These are phyloP conservation scores for Metschnikowia koreensis DNA, from an alignment of 805 yeast species.

Conservation along the genomic window DNA sequence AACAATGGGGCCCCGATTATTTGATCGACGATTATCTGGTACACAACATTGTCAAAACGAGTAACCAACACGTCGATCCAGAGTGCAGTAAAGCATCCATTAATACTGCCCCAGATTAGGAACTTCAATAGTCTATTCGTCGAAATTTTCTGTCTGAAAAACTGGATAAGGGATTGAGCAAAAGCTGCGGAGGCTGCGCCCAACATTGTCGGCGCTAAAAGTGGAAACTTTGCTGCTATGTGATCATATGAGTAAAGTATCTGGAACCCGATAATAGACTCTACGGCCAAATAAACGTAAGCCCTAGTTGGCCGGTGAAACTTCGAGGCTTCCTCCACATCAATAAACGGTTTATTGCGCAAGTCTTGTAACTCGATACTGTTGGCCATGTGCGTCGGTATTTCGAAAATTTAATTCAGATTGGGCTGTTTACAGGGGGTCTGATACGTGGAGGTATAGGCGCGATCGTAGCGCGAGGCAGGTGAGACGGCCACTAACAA, in stretches of 20 bases:
- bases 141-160: constrained; percentile 29
- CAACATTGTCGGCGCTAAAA: constrained; percentile 37
- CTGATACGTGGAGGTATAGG: neutral
- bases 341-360: constrained; percentile 18
- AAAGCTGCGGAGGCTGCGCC: constrained; percentile 42
- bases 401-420: neutral
- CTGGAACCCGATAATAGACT: constrained; percentile 24
- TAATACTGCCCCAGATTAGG: constrained; percentile 57
- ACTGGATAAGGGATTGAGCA: constrained; percentile 42
- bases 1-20: constrained; percentile 52
- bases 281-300: constrained; percentile 24
- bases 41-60: constrained; percentile 32
- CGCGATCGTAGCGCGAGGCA: neutral
- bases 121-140: constrained; percentile 43
- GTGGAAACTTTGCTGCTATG: constrained; percentile 21
- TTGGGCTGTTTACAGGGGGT: neutral
- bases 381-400: constrained; percentile 11
- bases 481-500: neutral
- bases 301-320: constrained; percentile 9
- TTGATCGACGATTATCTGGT: constrained; percentile 53
- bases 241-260: constrained; percentile 31
- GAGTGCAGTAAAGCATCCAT: constrained; percentile 51
- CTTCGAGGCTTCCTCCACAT: constrained; percentile 9
- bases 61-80: constrained; percentile 53
- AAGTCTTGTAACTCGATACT: constrained; percentile 18